These are phyloP conservation scores for Sordariomycetes sp. DNA, from an alignment of 2,329 filamentous ascomycete species.

Conservation along the genomic window DNA sequence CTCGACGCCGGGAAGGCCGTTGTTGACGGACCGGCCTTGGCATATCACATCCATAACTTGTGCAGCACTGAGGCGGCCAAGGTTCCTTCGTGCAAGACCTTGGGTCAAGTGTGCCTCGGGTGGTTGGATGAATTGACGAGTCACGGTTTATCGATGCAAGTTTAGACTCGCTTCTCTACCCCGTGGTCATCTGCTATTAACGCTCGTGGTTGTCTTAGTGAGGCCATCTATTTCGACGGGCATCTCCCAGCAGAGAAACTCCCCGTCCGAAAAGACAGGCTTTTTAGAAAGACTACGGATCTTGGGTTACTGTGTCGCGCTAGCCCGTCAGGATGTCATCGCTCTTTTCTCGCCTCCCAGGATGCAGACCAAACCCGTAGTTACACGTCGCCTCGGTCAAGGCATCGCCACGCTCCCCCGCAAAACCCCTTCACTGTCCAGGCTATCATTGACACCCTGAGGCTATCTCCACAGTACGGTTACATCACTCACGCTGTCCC, in stretches of 20 bases:
- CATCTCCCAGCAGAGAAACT: slow-evolving; percentile 61
- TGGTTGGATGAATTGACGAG: slow-evolving; percentile 52
- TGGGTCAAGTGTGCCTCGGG: slow-evolving; percentile 45
- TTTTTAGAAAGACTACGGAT: slow-evolving; percentile 38
- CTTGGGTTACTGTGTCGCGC: slow-evolving; percentile 14
- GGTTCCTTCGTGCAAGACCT: slow-evolving; percentile 47
- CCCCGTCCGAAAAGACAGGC: slow-evolving; percentile 47
- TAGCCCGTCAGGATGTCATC: slow-evolving; percentile 14
- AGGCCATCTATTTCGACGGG: slow-evolving; percentile 78
- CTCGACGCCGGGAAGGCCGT: slow-evolving; percentile 33
- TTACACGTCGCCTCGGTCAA: not conserved
- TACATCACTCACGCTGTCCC: slow-evolving; percentile 50
- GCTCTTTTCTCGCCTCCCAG: not conserved
- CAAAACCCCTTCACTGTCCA: slow-evolving; percentile 56
- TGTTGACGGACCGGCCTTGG: slow-evolving; percentile 72
- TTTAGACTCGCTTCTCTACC: slow-evolving; percentile 7
- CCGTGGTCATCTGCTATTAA: slow-evolving; percentile 1
- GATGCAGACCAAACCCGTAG: not conserved
- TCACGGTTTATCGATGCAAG: slow-evolving; percentile 52
- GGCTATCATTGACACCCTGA: slow-evolving; percentile 61
- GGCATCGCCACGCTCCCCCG: slow-evolving; percentile 16
- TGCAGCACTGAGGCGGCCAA: slow-evolving; percentile 41
- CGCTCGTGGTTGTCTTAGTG: slow-evolving; percentile 25
- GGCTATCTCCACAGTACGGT: slow-evolving; percentile 27
- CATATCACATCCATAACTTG: slow-evolving; percentile 59